Evolutionary conservation across 441 rosid species (phyloP), one percentile per base, ranked within the genome.

Genomic region (Viola pubescens): DNA sequence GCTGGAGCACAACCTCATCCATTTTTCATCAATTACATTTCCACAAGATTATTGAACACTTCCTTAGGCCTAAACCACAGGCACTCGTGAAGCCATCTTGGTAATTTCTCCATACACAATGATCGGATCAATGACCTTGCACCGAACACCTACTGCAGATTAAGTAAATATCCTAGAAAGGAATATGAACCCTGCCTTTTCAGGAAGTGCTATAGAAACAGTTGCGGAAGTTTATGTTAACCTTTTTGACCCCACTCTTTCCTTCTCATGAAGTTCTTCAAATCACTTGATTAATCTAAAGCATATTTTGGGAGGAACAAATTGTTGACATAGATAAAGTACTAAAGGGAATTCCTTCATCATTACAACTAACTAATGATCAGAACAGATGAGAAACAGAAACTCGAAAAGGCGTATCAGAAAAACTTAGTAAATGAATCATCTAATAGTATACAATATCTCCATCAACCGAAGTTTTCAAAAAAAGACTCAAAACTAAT

Each of bases 351-450:
- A 55, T 46, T 56, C 16, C 44, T 50, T 2, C 19, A n/a, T 5
- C 58, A 48, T 52, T 61, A 58, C 7, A 7, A 56, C 52, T 6
- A 57, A 41, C 37, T 39, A 59, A 39, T 59, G 34, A 53, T 38
- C 51, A 11, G 42, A 39, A 58, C 39, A 48, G 48, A 43, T 50
- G 44, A 19, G 49, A 48, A 61, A 52, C 16, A 26, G 34, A 26
- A 52, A 54, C 59, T 53, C 19, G 37, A 48, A 44, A 52, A 58
- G 37, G 38, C 56, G 1, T 8, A 68, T 9, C 37, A 54, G 45
- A 50, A 67, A 61, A 47, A n/a, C 40, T 4, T 42, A 7, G 7
- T n/a, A 26, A 56, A 14, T 37, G 13, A 57, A 52, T 12, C n/a
- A 51, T 40, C 42, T 3, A 52, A 38, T 38, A 2, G 51, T 4